Evolutionary conservation across 179 eudicot species (phyloP), one percentile per base, ranked within the genome.

Genomic region (Beta corolliflora): DNA sequence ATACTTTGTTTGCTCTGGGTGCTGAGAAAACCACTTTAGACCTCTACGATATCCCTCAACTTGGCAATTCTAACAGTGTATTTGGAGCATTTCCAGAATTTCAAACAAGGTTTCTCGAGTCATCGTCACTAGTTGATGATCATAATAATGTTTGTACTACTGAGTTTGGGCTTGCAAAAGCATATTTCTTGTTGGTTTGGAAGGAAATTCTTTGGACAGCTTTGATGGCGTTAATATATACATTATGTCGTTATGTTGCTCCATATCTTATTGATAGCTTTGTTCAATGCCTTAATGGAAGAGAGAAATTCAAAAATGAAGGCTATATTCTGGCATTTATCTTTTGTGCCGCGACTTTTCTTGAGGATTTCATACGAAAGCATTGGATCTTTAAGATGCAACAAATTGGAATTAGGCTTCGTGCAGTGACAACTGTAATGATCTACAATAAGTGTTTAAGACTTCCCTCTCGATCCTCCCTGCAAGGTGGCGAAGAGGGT

Each of bases 11-110:
- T 56, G 78, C 85, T 18, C 31, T 71, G 54, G 91, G 91, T 29
- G 31, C 52, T 66, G 80, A 81, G 72, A 92, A 89, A 76, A 54
- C 84, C 9, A 75, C 72, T 41, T 81, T 92, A 84, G 90, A 90
- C 85, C 88, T 89, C 15, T 89, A 89, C 12, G 93, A 89, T 76
- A 89, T 92, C 56, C 96, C 96, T 82, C 91, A 87, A 76, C 81
- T 91, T 14, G 81, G 76, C 44, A 48, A 73, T 15, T 46, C 67
- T 12, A 91, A 92, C 79, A 88, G 84, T 76, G 92, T 88, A 2
- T 85, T 76, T 81, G 88, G 77, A 77, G 88, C 89, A 31, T 85
- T 88, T 72, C 93, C 93, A 29, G 64, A 82, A 52, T 82, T 92
- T 71, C 75, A 53, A 46, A 44, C 65, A 68, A 73, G 25, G 46